A percentile compares a stretch with the other conserved stretches of the same genome.
Evolutionary conservation across 768 basidiomycete genomes (phyloP).

Genomic region (Guyanaporus albipodus): DNA sequence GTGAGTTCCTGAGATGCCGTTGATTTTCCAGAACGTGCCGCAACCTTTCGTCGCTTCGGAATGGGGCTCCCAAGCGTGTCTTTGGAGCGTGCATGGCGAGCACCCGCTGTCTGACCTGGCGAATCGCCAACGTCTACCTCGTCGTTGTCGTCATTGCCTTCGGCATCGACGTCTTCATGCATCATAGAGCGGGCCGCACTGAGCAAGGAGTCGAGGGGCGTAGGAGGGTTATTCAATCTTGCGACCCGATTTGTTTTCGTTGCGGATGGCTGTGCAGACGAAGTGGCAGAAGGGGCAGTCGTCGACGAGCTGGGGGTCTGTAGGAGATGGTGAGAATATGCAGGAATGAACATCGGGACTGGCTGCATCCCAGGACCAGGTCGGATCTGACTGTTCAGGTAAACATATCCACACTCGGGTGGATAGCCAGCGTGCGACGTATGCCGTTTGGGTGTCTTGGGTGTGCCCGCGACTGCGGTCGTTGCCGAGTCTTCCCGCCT

Average conservation of each 20-base stretch:
- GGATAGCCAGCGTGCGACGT: constrained; percentile 25
- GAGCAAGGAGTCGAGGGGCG: constrained; percentile 56
- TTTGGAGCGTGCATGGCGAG: constrained; percentile 26
- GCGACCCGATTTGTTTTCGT: constrained; percentile 17
- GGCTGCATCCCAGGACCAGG: constrained; percentile 26
- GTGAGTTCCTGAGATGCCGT: constrained; percentile 3
- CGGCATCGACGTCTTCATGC: constrained; percentile 31
- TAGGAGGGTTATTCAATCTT: constrained; percentile 32
- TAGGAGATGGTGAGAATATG: constrained; percentile 27
- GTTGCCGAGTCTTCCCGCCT: constrained; percentile 22
- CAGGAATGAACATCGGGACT: constrained; percentile 29
- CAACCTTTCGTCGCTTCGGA: constrained; percentile 37
- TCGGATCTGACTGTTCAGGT: constrained; percentile 26
- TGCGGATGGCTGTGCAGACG: constrained; percentile 16
- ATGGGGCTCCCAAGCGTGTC: constrained; percentile 34
- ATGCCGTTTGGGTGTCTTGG: constrained; percentile 30
- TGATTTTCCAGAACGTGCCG: constrained; percentile 9
- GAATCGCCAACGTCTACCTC: constrained; percentile 23
- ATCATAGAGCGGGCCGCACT: constrained; percentile 60
- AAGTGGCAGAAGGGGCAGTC: constrained; percentile 25
- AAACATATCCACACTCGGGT: constrained; percentile 27
- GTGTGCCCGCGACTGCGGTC: constrained; percentile 20
- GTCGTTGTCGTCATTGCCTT: constrained; percentile 31
- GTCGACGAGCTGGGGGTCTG: constrained; percentile 33
- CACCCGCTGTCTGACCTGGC: constrained; percentile 18